A percentile compares a stretch with the other conserved stretches of the same genome.
Evolutionary conservation across 2,329 filamentous ascomycete genomes (phyloP).

Genomic region (Xylariaceae sp.): DNA sequence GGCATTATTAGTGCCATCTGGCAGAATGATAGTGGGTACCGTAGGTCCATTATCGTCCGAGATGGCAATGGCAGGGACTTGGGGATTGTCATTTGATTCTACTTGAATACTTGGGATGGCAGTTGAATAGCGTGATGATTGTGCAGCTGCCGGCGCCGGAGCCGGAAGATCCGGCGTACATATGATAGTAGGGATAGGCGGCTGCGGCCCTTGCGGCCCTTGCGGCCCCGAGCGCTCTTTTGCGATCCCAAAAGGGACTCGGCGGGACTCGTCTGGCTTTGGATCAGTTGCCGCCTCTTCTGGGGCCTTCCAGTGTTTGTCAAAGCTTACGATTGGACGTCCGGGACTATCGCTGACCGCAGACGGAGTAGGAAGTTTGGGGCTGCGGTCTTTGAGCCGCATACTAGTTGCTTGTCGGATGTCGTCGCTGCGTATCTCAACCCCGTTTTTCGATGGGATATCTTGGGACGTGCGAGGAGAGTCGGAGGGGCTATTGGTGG

Average conservation of each 20-base stretch:
- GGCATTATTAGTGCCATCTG: conserved; percentile 34
- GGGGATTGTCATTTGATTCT: conserved; percentile 47
- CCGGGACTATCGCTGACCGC: conserved; percentile 89
- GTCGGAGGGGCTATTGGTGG: conserved; percentile 62
- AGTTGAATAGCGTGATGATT: conserved; percentile 44
- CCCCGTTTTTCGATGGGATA: conserved; percentile 72
- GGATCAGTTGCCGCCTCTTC: conserved; percentile 74
- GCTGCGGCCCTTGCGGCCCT: conserved; percentile 39
- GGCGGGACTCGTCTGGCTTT: conserved; percentile 60
- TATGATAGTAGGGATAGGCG: conserved; percentile 58
- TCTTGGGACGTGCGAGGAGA: conserved; percentile 45
- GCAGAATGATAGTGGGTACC: conserved; percentile 50
- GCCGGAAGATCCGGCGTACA: conserved; percentile 54
- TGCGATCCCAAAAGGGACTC: conserved; percentile 41
- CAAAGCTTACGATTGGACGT: conserved; percentile 96
- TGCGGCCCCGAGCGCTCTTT: conserved; percentile 38
- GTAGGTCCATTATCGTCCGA: conserved; percentile 46
- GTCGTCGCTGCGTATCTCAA: conserved; percentile 85
- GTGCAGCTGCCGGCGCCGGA: conserved; percentile 42
- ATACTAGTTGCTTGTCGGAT: conserved; percentile 91
- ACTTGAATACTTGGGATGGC: conserved; percentile 53
- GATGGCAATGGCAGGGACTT: conserved; percentile 59
- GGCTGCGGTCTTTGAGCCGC: conserved; percentile 82
- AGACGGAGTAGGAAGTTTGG: conserved; percentile 85
- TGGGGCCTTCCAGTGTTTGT: conserved; percentile 78